Conservation (phyloP, 2,329 filamentous ascomycete genomes). For the Bertia moriformis region DNA sequence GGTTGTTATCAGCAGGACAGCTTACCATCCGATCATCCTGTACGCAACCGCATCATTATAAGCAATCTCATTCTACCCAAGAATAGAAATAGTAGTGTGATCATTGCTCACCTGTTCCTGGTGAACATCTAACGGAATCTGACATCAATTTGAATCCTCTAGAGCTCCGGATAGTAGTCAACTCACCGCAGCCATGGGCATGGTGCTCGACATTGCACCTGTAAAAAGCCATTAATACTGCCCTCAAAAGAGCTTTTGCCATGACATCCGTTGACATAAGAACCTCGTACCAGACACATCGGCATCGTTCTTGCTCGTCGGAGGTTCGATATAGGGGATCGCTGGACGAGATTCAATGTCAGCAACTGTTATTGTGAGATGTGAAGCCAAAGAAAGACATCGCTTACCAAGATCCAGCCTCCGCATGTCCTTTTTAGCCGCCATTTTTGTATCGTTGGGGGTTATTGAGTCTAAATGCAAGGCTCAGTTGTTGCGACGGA, state of each 20-base stretch:
- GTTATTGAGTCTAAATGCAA: not conserved
- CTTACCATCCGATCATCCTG: conserved; percentile 51
- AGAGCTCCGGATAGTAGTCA: too few relatives aligned
- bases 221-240: too few relatives aligned
- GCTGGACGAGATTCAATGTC: too few relatives aligned
- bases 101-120: conserved; percentile 42
- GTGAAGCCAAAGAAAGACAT: conserved; percentile 1
- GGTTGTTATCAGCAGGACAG: too few relatives aligned
- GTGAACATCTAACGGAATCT: conserved; percentile 48
- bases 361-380: conserved; percentile 3
- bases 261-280: conserved; percentile 2
- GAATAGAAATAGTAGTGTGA: conserved; percentile 3
- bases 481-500: not conserved
- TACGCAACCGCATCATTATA: conserved; percentile 3
- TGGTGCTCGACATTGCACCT: conserved; percentile 37
- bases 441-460: conserved; percentile 23
- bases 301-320: conserved; percentile 34
- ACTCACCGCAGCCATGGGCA: conserved; percentile 54
- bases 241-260: conserved; percentile 17
- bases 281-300: conserved; percentile 37
- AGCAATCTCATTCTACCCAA: not conserved
- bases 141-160: too few relatives aligned
- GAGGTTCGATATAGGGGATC: conserved; percentile 49
- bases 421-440: conserved; percentile 55
- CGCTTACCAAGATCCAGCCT: conserved; percentile 48